Evolutionary conservation across 1,139 yeast species (phyloP), one percentile per base, ranked within the genome.

Genomic region (Debaryomycetaceae sp.): DNA sequence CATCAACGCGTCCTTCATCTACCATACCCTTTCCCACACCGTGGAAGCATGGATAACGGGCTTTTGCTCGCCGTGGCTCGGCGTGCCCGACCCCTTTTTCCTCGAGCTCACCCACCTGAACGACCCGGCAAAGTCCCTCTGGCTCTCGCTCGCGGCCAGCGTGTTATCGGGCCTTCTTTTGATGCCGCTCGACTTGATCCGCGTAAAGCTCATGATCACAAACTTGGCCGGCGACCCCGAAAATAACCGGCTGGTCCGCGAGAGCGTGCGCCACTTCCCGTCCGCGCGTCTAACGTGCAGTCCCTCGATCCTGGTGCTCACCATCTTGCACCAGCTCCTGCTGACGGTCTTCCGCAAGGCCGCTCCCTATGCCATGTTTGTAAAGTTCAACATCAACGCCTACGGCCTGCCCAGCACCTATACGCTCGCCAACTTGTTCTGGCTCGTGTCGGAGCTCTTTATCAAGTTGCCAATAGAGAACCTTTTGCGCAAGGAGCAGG

Each of bases 1-100:
- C 4, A 67, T 83, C 26, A 86, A 90, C 49, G 83, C 95, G 1
- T 68, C 94, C 1, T 87, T 86, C 47, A 63, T 90, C 21, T 69
- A 80, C 47, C 79, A 72, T 34, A 80, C 94, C 0, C 60, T 86
- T 25, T 72, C 80, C 2, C 74, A 77, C 33, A 81, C 94, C 1
- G 60, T 86, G 29, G 93, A 83, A 45, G 86, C 95, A 1, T 87
- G 97, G 96, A 64, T 85, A 26, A 78, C 93, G 0, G 95, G 95
- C 5, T 74, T 87, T 41, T 52, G 85, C 12, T 77, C 95, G 5
- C 90, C 95, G 3, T 62, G 82, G 30, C 56, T 83, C 32, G 81
- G 83, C 12, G 73, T 85, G n/a, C 95, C 95, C 0, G 96, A 86
- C 47, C 95, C 96, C 1, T 76, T 78, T 39, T 80, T 83, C 49